phyloP scores from a whole-genome alignment of 1,284 basidiomycete genomes.

The Gomphus bonarii region DNA sequence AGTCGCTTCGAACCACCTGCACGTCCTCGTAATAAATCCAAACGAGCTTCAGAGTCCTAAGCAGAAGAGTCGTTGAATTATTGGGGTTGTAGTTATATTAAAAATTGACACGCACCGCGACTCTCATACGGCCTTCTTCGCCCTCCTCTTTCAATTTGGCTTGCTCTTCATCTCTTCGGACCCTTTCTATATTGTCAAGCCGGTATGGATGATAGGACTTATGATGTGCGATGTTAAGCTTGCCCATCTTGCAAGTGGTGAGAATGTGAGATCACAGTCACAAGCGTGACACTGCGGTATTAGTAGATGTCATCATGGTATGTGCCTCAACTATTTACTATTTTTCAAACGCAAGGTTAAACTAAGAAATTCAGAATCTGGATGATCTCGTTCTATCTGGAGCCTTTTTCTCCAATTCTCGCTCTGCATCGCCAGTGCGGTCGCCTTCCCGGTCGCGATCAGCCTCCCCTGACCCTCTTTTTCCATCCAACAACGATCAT shows the following conservation, averaged over 20 bases:
- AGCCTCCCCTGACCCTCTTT: constrained; percentile 24
- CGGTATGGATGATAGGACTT: constrained; percentile 85
- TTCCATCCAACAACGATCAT: constrained; percentile 4
- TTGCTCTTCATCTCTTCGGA: constrained; percentile 71
- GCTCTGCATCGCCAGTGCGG: constrained; percentile 34
- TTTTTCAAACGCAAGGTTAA: background rate
- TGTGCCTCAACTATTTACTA: background rate
- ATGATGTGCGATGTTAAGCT: constrained; percentile 80
- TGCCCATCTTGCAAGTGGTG: constrained; percentile 45
- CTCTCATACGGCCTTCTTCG: constrained; percentile 58
- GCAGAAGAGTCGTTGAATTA: background rate
- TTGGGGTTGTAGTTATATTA: background rate
- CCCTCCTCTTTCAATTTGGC: constrained; percentile 53
- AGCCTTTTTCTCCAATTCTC: constrained; percentile 48
- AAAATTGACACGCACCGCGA: constrained; percentile 42
- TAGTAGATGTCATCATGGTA: background rate
- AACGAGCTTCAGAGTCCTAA: constrained; percentile 72
- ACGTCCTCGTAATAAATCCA: constrained; percentile 52
- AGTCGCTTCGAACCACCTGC: constrained; percentile 33
- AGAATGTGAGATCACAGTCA: background rate
- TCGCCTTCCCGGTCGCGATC: constrained; percentile 43
- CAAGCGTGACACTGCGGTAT: background rate
- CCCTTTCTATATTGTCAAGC: constrained; percentile 73
- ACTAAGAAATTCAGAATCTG: constrained; percentile 29
- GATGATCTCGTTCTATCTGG: constrained; percentile 74